phyloP scores from a whole-genome alignment of 257 asterid genomes.

The Salvia miltiorrhiza region DNA sequence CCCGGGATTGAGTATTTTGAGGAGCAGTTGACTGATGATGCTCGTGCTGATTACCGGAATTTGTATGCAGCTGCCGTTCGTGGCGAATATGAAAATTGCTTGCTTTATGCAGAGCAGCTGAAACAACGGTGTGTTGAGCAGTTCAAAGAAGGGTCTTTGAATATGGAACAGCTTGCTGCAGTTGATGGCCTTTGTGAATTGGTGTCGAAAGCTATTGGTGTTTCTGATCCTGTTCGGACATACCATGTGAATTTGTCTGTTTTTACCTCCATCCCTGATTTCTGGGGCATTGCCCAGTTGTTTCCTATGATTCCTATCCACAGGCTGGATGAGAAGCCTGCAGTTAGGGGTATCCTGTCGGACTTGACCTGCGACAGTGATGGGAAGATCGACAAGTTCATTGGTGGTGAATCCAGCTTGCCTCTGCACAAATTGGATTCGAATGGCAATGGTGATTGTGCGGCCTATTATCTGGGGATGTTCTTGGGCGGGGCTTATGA shows the following conservation, averaged over 20 bases:
- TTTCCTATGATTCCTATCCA: conserved; percentile 92
- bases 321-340: conserved; percentile 71
- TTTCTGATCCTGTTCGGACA: conserved; percentile 54
- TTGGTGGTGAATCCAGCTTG: conserved; percentile 89
- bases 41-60: conserved; percentile 54
- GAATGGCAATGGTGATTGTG: conserved; percentile 28
- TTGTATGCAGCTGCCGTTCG: conserved; percentile 61
- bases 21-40: conserved; percentile 57
- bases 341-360: conserved; percentile 58
- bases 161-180: conserved; percentile 76
- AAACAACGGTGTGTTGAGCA: conserved; percentile 82
- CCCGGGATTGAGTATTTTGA: conserved; percentile 47
- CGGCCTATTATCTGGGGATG: conserved; percentile 75
- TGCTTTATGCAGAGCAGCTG: conserved; percentile 70
- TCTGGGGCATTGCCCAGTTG: conserved; percentile 88
- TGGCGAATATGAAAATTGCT: conserved; percentile 62
- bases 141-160: conserved; percentile 79
- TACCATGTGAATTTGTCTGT: conserved; percentile 78
- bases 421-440: conserved; percentile 69
- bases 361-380: conserved; percentile 96
- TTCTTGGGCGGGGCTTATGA: conserved; percentile 95
- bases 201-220: conserved; percentile 64
- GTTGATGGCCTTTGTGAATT: conserved; percentile 79
- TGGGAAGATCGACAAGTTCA: conserved; percentile 85
- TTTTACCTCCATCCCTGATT: conserved; percentile 95